phyloP scores from a whole-genome alignment of 2,329 filamentous ascomycete species.

The Grosmannia clavigera region DNA sequence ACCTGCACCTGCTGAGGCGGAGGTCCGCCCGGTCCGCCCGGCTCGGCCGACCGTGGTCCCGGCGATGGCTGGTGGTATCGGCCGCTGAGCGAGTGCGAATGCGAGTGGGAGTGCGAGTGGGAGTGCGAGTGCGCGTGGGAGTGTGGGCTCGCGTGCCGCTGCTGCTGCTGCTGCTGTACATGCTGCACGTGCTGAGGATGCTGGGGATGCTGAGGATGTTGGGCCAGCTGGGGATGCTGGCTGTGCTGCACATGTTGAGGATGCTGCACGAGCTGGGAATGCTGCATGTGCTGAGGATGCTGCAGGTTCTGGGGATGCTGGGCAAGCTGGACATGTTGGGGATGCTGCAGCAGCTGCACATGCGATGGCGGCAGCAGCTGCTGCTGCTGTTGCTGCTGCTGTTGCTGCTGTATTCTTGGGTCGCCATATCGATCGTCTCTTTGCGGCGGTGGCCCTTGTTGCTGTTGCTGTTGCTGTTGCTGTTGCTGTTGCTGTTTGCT shows the following conservation, averaged over 20 bases:
- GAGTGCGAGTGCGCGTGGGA: conserved; percentile 8
- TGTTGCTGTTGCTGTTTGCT: conserved; percentile 12
- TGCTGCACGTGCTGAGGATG: not conserved
- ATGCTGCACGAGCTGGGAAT: not conserved
- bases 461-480: conserved; percentile 16
- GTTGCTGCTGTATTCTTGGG: conserved; percentile 8
- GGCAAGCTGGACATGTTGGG: not conserved
- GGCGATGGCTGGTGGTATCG: conserved; percentile 15
- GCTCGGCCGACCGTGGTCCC: conserved; percentile 11
- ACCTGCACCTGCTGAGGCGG: not conserved
- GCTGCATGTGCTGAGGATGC: not conserved
- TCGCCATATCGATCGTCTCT: conserved; percentile 6
- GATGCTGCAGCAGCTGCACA: not conserved
- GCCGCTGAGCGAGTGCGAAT: conserved; percentile 17
- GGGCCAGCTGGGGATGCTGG: not conserved
- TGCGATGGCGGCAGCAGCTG: conserved; percentile 5
- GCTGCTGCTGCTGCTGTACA: not conserved
- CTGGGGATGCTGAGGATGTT: not conserved
- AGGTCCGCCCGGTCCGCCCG: not conserved
- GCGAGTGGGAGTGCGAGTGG: conserved; percentile 15
- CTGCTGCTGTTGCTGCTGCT: conserved; percentile 9
- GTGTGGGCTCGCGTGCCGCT: conserved; percentile 5
- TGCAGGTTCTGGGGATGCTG: not conserved
- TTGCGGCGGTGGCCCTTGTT: conserved; percentile 17
- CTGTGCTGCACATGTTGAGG: not conserved